Percentiles rank a stretch among this genome's conserved stretches.
phyloP scores from a whole-genome alignment of 148 eudicot species.

The Limonium bicolor region DNA sequence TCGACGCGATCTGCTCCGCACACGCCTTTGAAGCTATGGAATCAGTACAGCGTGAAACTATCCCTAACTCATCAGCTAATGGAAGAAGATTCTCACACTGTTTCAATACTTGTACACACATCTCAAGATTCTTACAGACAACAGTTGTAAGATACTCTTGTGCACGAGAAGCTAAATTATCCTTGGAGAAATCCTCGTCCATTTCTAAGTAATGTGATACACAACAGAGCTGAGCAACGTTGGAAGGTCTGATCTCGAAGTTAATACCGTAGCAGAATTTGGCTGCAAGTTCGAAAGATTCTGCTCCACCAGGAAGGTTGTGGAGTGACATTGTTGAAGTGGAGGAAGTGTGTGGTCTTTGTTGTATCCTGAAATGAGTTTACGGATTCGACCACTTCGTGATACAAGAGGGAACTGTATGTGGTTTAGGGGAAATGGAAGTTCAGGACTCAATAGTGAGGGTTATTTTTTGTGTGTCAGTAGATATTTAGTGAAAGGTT shows the following conservation, averaged over 20 bases:
- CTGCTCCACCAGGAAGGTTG: constrained; percentile 67
- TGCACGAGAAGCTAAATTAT: constrained; percentile 64
- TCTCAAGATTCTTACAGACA: constrained; percentile 67
- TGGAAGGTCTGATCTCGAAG: constrained; percentile 72
- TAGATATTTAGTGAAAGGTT: neutral
- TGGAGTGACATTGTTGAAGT: constrained; percentile 43
- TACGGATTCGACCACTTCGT: constrained; percentile 65
- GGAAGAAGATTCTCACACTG: constrained; percentile 84
- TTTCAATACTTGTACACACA: constrained; percentile 66
- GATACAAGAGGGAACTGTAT: constrained; percentile 94
- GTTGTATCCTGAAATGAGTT: constrained; percentile 54
- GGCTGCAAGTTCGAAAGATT: constrained; percentile 76
- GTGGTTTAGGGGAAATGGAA: neutral
- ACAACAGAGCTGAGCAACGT: constrained; percentile 71
- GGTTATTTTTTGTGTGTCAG: constrained; percentile 4
- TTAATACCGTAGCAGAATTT: constrained; percentile 83
- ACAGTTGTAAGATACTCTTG: constrained; percentile 64
- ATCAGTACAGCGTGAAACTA: constrained; percentile 62
- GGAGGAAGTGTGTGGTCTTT: constrained; percentile 39
- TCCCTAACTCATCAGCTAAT: constrained; percentile 70
- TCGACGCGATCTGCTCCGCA: constrained; percentile 87
- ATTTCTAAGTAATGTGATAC: constrained; percentile 72
- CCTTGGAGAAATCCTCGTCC: constrained; percentile 61
- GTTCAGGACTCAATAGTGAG: too few relatives aligned
- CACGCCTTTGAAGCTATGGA: constrained; percentile 87